Evolutionary conservation across 2,329 filamentous ascomycete species (phyloP).

Genomic region (Nigrospora osmanthi): DNA sequence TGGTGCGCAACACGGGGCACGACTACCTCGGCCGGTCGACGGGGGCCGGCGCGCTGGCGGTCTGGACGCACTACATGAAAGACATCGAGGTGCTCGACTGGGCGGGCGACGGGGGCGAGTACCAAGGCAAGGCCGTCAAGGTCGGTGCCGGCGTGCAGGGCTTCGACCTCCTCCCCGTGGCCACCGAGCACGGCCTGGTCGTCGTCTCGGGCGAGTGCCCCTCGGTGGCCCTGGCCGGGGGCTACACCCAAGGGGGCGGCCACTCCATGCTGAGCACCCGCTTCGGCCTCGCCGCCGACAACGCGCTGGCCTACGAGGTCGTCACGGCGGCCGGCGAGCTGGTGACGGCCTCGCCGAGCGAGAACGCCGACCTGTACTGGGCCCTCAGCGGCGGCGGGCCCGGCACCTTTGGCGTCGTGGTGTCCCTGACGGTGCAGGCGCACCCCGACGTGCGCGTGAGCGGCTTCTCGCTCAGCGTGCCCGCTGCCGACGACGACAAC

Average conservation of each 20-base stretch:
- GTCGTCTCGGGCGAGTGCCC: conserved; percentile 41
- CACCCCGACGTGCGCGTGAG: conserved; percentile 10
- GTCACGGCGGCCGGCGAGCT: conserved; percentile 23
- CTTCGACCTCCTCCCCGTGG: conserved; percentile 30
- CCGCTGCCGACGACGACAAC: too few relatives aligned
- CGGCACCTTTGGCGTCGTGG: conserved; percentile 40
- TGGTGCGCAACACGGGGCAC: conserved; percentile 43
- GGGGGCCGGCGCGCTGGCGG: conserved; percentile 36
- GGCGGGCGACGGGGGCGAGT: conserved; percentile 18
- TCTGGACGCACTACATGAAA: conserved; percentile 42
- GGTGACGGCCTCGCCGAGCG: conserved; percentile 28
- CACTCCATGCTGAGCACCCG: conserved; percentile 43
- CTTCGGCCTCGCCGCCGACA: conserved; percentile 53
- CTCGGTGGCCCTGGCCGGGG: conserved; percentile 50
- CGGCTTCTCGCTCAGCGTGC: conserved; percentile 24
- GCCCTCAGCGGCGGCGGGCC: conserved; percentile 41
- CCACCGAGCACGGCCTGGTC: conserved; percentile 26
- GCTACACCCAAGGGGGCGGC: conserved; percentile 53
- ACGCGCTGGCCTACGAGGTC: conserved; percentile 40
- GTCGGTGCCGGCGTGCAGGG: conserved; percentile 41
- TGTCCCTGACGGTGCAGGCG: conserved; percentile 13
- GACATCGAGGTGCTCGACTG: conserved; percentile 20
- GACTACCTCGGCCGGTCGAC: conserved; percentile 42
- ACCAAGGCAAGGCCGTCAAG: conserved; percentile 37
- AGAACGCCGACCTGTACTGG: conserved; percentile 45